These are phyloP conservation scores for Fusarium austroafricanum DNA, from an alignment of 2,329 filamentous ascomycete species.

Conservation along the genomic window DNA sequence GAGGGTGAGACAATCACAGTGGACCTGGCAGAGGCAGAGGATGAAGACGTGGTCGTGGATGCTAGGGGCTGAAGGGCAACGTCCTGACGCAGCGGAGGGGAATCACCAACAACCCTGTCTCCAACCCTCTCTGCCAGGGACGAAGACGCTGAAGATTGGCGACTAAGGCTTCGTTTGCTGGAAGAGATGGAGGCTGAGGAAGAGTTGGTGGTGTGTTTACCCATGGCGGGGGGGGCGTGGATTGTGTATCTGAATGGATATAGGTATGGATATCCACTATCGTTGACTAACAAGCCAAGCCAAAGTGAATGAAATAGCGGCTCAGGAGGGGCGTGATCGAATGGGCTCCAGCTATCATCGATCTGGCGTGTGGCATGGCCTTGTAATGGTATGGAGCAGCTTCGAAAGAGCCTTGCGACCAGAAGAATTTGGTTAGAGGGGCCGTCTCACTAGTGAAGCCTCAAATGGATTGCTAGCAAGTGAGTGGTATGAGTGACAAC, in stretches of 20 bases:
- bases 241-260: conserved; percentile 17
- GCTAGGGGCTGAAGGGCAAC: conserved; percentile 51
- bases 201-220: conserved; percentile 37
- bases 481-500: conserved; percentile 1
- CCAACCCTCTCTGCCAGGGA: conserved; percentile 33
- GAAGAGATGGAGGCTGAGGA: conserved; percentile 26
- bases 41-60: conserved; percentile 39
- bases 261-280: conserved; percentile 6
- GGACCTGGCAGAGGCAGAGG: conserved; percentile 42
- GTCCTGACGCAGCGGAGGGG: conserved; percentile 44
- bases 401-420: conserved; percentile 12
- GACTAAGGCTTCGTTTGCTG: conserved; percentile 39
- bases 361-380: conserved; percentile 12
- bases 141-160: conserved; percentile 41
- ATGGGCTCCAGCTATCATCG: conserved; percentile 21
- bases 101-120: conserved; percentile 46
- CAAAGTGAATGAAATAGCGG: conserved; percentile 3
- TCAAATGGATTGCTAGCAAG: background rate
- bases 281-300: conserved; percentile 3
- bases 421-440: conserved; percentile 1
- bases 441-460: background rate
- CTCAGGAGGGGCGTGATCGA: conserved; percentile 25
- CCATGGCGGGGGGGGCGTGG: conserved; percentile 46
- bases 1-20: conserved; percentile 46
- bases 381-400: conserved; percentile 22